These are phyloP conservation scores for Entelexis sorbosivorans DNA, from an alignment of 1,139 yeast species.

Conservation along the genomic window DNA sequence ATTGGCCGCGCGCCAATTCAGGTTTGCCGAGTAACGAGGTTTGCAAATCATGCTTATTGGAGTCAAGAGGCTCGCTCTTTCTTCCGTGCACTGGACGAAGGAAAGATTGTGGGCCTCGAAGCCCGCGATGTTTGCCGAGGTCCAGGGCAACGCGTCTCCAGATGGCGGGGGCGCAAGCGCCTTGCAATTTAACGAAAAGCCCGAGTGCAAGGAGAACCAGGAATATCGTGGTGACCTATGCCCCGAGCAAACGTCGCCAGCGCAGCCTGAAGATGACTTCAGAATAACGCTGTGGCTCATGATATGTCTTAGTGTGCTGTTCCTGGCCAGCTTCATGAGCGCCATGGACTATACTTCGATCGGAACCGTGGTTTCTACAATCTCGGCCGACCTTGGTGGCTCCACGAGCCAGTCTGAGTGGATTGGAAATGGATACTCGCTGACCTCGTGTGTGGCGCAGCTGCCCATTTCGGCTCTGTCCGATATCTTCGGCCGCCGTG, in stretches of 20 bases:
- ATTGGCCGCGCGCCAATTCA: background rate
- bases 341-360: slow-evolving; percentile 27
- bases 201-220: background rate
- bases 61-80: background rate
- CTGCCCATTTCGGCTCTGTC: slow-evolving; percentile 27
- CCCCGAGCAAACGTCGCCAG: background rate
- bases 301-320: slow-evolving; percentile 16
- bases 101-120: slow-evolving; percentile 5
- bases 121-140: background rate
- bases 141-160: background rate
- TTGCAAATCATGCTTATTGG: background rate
- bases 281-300: slow-evolving; percentile 1
- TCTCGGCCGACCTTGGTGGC: slow-evolving; percentile 25
- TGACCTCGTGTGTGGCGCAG: slow-evolving; percentile 27
- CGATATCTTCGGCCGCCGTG: slow-evolving; percentile 27
- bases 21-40: background rate
- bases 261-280: slow-evolving; percentile 10
- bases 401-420: slow-evolving; percentile 27
- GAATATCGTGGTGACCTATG: background rate
- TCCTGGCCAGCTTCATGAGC: slow-evolving; percentile 16
- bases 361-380: slow-evolving; percentile 25
- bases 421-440: slow-evolving; percentile 27
- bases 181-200: background rate
- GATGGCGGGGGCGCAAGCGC: too few relatives aligned
- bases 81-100: background rate